Evolutionary conservation across 129 eudicot genomes (phyloP).

Genomic region (Arctium lappa): DNA sequence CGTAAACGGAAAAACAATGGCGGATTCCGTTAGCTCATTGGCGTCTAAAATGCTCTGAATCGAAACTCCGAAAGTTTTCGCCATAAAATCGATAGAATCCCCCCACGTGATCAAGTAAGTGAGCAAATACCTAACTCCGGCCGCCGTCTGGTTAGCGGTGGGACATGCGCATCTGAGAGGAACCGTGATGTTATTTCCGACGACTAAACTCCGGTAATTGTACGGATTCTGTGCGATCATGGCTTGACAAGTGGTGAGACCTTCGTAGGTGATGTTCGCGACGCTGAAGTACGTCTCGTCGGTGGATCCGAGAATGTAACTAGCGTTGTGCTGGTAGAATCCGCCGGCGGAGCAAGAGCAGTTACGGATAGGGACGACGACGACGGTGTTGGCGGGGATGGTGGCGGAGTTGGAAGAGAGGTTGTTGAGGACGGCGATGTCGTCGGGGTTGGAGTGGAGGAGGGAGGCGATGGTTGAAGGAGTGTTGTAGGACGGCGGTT

Average conservation of each 20-base stretch:
- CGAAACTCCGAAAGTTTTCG: slow-evolving; percentile 27
- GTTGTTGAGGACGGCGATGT: slow-evolving; percentile 43
- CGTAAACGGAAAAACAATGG: slow-evolving; percentile 45
- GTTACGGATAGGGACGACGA: slow-evolving; percentile 48
- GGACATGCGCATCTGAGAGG: slow-evolving; percentile 87
- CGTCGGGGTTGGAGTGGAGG: slow-evolving; percentile 32
- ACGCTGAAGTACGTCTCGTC: slow-evolving; percentile 46
- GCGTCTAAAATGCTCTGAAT: slow-evolving; percentile 42
- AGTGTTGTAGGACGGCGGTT: slow-evolving; percentile 40
- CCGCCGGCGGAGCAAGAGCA: slow-evolving; percentile 48
- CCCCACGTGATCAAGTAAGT: slow-evolving; percentile 47
- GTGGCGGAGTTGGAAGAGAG: slow-evolving; percentile 39
- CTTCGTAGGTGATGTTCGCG: slow-evolving; percentile 65
- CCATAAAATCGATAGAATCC: slow-evolving; percentile 16
- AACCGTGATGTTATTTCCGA: slow-evolving; percentile 29
- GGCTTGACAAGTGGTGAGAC: slow-evolving; percentile 75
- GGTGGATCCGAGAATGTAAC: slow-evolving; percentile 14
- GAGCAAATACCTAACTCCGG: slow-evolving; percentile 50
- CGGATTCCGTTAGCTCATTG: slow-evolving; percentile 27
- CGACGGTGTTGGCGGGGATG: slow-evolving; percentile 46
- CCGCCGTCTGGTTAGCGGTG: slow-evolving; percentile 38
- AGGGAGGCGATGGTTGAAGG: slow-evolving; percentile 43
- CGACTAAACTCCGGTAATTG: neutral
- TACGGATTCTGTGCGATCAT: slow-evolving; percentile 44
- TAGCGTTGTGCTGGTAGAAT: slow-evolving; percentile 56